These are phyloP conservation scores for Rhodotorula taiwanensis DNA, from an alignment of 768 basidiomycete species.

Conservation along the genomic window DNA sequence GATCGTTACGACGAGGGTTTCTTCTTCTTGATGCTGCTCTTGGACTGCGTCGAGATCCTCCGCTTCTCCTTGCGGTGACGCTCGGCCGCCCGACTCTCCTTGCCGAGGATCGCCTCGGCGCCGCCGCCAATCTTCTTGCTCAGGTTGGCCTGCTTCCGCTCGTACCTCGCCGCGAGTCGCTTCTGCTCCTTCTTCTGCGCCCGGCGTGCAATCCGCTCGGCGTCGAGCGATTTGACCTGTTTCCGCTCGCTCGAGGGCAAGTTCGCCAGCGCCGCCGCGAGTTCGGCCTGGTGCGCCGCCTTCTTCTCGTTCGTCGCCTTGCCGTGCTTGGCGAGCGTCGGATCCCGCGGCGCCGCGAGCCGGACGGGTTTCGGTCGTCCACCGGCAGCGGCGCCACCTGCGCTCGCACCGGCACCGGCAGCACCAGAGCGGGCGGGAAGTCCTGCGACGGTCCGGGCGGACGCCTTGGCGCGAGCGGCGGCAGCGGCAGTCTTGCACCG, in stretches of 20 bases:
- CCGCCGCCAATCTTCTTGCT: conserved; percentile 20
- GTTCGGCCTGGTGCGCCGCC: conserved; percentile 69
- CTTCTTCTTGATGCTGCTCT: conserved; percentile 16
- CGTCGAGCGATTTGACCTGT: conserved; percentile 66
- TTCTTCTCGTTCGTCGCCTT: conserved; percentile 44
- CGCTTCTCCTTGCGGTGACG: conserved; percentile 33
- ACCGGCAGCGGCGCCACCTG: neutral
- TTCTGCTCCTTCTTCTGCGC: conserved; percentile 41
- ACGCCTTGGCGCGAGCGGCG: conserved; percentile 33
- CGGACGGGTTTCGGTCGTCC: conserved; percentile 13
- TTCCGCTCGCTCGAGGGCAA: conserved; percentile 82
- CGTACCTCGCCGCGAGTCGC: conserved; percentile 32
- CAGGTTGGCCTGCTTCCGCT: conserved; percentile 30
- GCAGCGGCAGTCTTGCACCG: conserved; percentile 69
- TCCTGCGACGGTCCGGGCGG: conserved; percentile 28
- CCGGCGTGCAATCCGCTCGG: conserved; percentile 71
- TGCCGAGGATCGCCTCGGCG: conserved; percentile 18
- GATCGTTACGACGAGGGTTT: too few relatives aligned
- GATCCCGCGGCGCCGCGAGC: conserved; percentile 34
- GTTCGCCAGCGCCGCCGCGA: conserved; percentile 69
- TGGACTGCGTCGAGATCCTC: conserved; percentile 17
- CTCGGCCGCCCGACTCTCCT: conserved; percentile 25
- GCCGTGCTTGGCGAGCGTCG: conserved; percentile 23
- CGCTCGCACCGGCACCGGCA: conserved; percentile 7
- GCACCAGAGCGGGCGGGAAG: conserved; percentile 39